Conservation (phyloP, 257 asterid genomes). For the Linaria vulgaris region DNA sequence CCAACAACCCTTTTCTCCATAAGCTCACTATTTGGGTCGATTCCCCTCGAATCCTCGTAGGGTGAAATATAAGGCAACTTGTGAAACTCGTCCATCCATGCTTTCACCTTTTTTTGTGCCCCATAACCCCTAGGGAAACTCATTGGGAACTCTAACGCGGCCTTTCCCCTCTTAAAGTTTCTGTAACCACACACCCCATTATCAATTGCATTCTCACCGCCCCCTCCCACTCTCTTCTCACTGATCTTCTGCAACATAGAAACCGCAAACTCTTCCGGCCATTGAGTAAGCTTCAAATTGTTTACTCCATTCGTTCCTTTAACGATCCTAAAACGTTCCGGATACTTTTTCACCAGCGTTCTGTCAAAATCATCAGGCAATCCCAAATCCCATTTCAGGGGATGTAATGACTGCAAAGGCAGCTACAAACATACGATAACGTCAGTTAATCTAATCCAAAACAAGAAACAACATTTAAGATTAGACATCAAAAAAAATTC, state of each 20-base stretch:
- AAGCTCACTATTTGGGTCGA: constrained; percentile 80
- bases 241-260: constrained; percentile 79
- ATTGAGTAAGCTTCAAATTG: constrained; percentile 61
- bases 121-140: constrained; percentile 95
- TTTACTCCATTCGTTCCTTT: constrained; percentile 60
- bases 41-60: constrained; percentile 74
- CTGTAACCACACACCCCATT: constrained; percentile 37
- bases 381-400: constrained; percentile 91
- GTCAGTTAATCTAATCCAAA: neutral
- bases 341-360: constrained; percentile 49
- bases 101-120: constrained; percentile 84
- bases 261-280: constrained; percentile 71
- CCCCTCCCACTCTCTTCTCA: constrained; percentile 37
- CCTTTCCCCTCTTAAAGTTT: constrained; percentile 74
- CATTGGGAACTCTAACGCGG: constrained; percentile 82
- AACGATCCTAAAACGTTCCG: constrained; percentile 63
- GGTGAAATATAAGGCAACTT: constrained; percentile 94
- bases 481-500: neutral
- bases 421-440: constrained; percentile 44
- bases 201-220: constrained; percentile 11
- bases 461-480: neutral
- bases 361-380: constrained; percentile 78
- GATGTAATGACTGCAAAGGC: constrained; percentile 66
- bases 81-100: constrained; percentile 97
- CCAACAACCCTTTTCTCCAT: constrained; percentile 98